Percentiles rank a stretch among this genome's conserved stretches.
These are phyloP conservation scores for Yarrowia hollandica DNA, from an alignment of 805 yeast species.

Conservation along the genomic window DNA sequence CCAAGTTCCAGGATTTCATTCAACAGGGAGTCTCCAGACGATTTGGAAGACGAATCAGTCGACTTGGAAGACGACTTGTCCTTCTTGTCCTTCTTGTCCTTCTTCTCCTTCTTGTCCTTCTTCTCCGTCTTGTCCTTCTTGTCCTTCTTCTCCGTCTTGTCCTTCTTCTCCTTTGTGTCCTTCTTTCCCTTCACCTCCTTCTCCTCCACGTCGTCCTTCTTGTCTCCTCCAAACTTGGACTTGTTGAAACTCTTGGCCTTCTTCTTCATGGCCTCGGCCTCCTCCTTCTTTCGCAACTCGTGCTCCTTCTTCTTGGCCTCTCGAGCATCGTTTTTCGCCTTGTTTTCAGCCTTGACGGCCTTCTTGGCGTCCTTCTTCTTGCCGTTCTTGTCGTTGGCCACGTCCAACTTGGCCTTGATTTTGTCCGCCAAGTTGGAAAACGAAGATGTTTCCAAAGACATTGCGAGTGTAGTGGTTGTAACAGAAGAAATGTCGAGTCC, in stretches of 20 bases:
- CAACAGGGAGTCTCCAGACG: constrained; percentile 10
- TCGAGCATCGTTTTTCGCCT: constrained; percentile 20
- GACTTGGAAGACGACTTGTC: too few species aligned
- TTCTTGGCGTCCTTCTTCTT: constrained; percentile 25
- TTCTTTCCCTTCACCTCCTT: neutral
- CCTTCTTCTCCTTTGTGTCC: neutral
- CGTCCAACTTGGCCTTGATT: constrained; percentile 26
- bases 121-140: neutral
- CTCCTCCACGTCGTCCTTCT: neutral
- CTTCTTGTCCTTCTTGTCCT: neutral
- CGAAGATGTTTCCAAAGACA: constrained; percentile 27
- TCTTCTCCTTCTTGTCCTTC: neutral
- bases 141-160: neutral
- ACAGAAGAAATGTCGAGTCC: neutral
- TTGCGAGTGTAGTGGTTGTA: neutral
- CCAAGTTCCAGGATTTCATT: constrained; percentile 50
- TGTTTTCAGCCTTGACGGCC: constrained; percentile 14
- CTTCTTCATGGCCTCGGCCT: constrained; percentile 25
- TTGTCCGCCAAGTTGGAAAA: constrained; percentile 29
- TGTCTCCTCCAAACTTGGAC: constrained; percentile 23
- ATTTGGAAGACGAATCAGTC: too few species aligned
- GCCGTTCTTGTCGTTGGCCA: constrained; percentile 10
- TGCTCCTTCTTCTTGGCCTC: constrained; percentile 26
- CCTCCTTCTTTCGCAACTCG: constrained; percentile 23
- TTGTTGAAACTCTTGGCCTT: constrained; percentile 24